Base-by-base conservation (phyloP, 2,329 filamentous ascomycete species). In the Pseudophaeomoniella oleicola region DNA sequence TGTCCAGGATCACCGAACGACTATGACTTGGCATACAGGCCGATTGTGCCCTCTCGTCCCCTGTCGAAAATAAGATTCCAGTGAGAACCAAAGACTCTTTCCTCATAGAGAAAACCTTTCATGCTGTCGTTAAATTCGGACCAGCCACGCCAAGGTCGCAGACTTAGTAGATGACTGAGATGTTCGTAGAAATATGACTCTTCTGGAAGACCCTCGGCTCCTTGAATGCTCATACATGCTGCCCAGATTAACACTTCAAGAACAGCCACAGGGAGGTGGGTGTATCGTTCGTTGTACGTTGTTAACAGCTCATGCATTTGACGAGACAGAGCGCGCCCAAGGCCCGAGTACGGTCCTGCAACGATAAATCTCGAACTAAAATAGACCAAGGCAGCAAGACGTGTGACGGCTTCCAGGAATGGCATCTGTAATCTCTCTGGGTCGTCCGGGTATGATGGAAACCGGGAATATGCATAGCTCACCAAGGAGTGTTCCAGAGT, bases 401-500 rank as follows among this genome's bases (percentile, higher is more conserved):
- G 41, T 11, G 45, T 19, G 3, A 47, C 16, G 4, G 30, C 19
- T 37, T 47, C 43, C n/a, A 44, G 34, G 4, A 42, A 16, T 13
- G 40, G 43, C 17, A 46, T 32, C 15, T 16, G 15, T 27, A 27
- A 27, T 27, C 22, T 27, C 6, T 27, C 22, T 9, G 6, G 22
- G 22, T n/a, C 22, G 9, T n/a, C 22, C 6, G 22, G 22, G 22
- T 9, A 27, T 27, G 22, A 6, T 27, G 22, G 22, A 27, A 27
- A 27, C 22, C n/a, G 17, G 18, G 38, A 33, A 22, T 55, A 57
- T 15, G 56, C 49, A 39, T 61, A 59, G 18, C 52, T 56, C 4
- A 59, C 43, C 13, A 60, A 48, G 39, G 56, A 55, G 37, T 58
- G 52, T 41, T 61, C 57, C 14, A 53, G 40, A 41, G 58, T 53